Evolutionary conservation across 192 early-diverging fungal genomes (phyloP), one percentile per base, ranked within the genome.

Genomic region (Geranomyces variabilis): DNA sequence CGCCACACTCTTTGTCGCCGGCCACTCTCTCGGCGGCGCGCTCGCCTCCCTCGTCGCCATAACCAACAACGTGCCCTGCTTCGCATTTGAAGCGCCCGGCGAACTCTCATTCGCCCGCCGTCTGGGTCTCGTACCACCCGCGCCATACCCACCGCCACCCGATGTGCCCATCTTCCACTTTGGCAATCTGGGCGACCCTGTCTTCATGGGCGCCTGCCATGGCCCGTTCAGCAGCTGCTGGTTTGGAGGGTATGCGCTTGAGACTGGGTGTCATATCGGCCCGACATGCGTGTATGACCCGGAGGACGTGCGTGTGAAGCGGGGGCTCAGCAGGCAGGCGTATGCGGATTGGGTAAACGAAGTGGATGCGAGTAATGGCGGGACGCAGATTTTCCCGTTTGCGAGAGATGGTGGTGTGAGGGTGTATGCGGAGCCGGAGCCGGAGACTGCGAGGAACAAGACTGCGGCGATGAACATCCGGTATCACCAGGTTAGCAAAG

Each of bases 161-260:
- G 49, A 49, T 22, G 31, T 84, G 19, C 91, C 92, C 33, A 87
- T 97, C 43, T 98, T 85, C 75, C 95, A 97, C 65, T 80, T 96
- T 69, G 95, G 94, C 8, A 89, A 98, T 77, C 90, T 91, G 1
- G 92, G 91, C 13, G 96, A 98, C 77, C 94, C 95, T 7, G 87
- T 97, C 31, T 98, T 88, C 75, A 82, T 90, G 68, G 96, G 96
- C 21, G 82, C 87, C 15, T 98, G 96, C 71, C 81, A 83, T 15
- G 92, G 91, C 8, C 76, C 79, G 21, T 82, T 84, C 4, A 85
- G 82, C 19, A 73, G 70, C 33, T 91, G 88, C 71, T 92, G 88
- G 60, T 86, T 85, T 65, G 86, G 82, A 19, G 83, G 86, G 2
- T 91, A 90, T 71, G 90, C 90, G 10, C 76, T 92, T 62, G 91